Evolutionary conservation across 139 green algal species (phyloP), one percentile per base, ranked within the genome.

Genomic region (Chlorella vulgaris): DNA sequence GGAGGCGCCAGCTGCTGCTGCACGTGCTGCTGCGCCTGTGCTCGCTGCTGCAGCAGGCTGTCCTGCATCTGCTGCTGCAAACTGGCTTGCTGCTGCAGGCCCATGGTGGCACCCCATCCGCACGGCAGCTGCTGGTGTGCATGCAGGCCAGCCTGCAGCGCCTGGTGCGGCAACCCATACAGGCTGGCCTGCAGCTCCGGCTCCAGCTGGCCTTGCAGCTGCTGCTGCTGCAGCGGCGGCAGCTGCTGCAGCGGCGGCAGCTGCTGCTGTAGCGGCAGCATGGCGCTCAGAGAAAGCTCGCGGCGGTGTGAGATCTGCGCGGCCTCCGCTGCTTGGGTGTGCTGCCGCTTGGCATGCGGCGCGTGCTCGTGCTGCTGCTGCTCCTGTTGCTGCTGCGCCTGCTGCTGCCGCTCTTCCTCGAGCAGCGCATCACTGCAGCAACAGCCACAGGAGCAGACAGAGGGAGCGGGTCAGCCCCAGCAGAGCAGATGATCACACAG

Each of bases 301-400:
- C 66, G 66, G 21, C 38, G 66, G 66, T 74, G 43, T 15, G 50
- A 38, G 53, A 69, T 53, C 75, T 51, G 50, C 13, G 29, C 29
- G 51, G 35, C 31, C 69, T 76, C 69, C 0, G 71, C n/a, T 6
- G 33, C 71, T 50, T 78, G 71, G 40, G 60, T 50, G 71, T 78
- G 71, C 71, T 78, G 71, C 71, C 71, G 71, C 71, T 78, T 78
- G 71, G 71, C 50, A 15, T 68, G 50, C 50, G 50, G 71, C 6
- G 71, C 50, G 33, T 78, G 71, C 3, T 65, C 55, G 15, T 65
- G 55, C 55, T 65, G 47, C 47, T 58, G 47, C 47, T 77, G 26
- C 4, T 26, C 24, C 47, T 65, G 50, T 3, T 47, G 31, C 71
- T 78, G 71, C 43, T 22, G n/a, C 21, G 15, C 18, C 71, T 66